Percentiles rank a stretch among this genome's conserved stretches.
Evolutionary conservation across 2,329 filamentous ascomycete species (phyloP).

Genomic region (Aspergillus quadricinctus): DNA sequence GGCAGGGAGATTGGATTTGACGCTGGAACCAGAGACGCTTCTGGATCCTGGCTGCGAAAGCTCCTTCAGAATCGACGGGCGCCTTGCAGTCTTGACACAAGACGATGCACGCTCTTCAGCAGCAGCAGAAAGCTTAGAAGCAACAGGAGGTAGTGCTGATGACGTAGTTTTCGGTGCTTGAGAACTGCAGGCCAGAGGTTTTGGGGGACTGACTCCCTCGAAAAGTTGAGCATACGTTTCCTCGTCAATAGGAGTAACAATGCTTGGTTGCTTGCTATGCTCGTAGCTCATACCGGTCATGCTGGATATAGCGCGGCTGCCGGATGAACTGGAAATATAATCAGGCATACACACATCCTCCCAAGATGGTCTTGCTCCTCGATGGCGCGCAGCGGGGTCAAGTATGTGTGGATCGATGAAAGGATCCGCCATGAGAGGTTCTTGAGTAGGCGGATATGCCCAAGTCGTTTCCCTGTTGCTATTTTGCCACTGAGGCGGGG

Average conservation of each 20-base stretch:
- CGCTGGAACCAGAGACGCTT: slow-evolving; percentile 30
- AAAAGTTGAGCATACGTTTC: slow-evolving; percentile 36
- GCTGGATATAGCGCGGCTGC: slow-evolving; percentile 39
- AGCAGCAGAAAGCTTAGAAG: slow-evolving; percentile 25
- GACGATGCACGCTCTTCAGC: slow-evolving; percentile 25
- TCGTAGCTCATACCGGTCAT: slow-evolving; percentile 40
- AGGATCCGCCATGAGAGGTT: slow-evolving; percentile 35
- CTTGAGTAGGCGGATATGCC: slow-evolving; percentile 15
- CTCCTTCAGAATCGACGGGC: slow-evolving; percentile 23
- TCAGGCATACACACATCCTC: slow-evolving; percentile 49
- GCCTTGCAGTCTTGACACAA: slow-evolving; percentile 18
- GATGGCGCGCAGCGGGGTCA: slow-evolving; percentile 24
- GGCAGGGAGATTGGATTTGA: slow-evolving; percentile 17
- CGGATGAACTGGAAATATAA: slow-evolving; percentile 39
- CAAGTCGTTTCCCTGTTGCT: slow-evolving; percentile 24
- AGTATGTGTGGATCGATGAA: slow-evolving; percentile 37
- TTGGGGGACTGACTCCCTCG: slow-evolving; percentile 34
- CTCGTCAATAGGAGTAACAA: slow-evolving; percentile 30
- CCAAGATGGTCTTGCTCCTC: slow-evolving; percentile 34
- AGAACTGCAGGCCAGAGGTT: slow-evolving; percentile 24
- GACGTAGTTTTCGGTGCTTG: slow-evolving; percentile 30
- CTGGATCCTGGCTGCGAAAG: slow-evolving; percentile 27
- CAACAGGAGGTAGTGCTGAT: slow-evolving; percentile 17
- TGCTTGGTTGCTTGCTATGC: slow-evolving; percentile 39
- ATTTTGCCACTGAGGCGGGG: slow-evolving; percentile 22